These are phyloP conservation scores for Microdochium bolleyi DNA, from an alignment of 2,329 filamentous ascomycete genomes.

Conservation along the genomic window DNA sequence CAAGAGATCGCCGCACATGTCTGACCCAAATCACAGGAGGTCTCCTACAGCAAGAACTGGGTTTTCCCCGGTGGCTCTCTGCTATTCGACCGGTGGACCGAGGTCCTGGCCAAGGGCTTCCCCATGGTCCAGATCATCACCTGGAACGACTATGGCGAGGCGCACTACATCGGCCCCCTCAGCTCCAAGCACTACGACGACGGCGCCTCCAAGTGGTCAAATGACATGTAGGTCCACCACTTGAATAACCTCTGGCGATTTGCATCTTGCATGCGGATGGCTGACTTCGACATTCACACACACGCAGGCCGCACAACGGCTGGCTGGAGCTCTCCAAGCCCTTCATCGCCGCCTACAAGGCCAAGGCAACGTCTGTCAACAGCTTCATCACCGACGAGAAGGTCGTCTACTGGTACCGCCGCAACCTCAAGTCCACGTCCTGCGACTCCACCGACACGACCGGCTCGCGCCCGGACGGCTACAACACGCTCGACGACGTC, in stretches of 20 bases:
- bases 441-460: conserved; percentile 46
- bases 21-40: conserved; percentile 12
- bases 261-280: neutral
- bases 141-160: conserved; percentile 45
- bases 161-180: conserved; percentile 44
- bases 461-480: conserved; percentile 35
- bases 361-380: conserved; percentile 25
- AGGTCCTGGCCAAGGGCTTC: conserved; percentile 33
- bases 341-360: conserved; percentile 45
- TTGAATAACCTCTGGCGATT: neutral
- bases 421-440: conserved; percentile 33
- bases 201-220: conserved; percentile 38
- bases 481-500: conserved; percentile 36
- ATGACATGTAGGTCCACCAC: conserved; percentile 30
- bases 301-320: conserved; percentile 33
- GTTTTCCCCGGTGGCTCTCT: conserved; percentile 51
- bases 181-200: conserved; percentile 31
- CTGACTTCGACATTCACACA: too few relatives aligned
- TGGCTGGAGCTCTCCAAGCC: conserved; percentile 46
- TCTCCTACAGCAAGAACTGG: conserved; percentile 43
- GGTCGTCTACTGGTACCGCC: conserved; percentile 49
- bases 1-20: too few relatives aligned
- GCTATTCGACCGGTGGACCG: conserved; percentile 50
- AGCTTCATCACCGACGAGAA: conserved; percentile 39
- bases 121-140: conserved; percentile 38